These are phyloP conservation scores for Hypocrella siamensis DNA, from an alignment of 2,329 filamentous ascomycete species.

Conservation along the genomic window DNA sequence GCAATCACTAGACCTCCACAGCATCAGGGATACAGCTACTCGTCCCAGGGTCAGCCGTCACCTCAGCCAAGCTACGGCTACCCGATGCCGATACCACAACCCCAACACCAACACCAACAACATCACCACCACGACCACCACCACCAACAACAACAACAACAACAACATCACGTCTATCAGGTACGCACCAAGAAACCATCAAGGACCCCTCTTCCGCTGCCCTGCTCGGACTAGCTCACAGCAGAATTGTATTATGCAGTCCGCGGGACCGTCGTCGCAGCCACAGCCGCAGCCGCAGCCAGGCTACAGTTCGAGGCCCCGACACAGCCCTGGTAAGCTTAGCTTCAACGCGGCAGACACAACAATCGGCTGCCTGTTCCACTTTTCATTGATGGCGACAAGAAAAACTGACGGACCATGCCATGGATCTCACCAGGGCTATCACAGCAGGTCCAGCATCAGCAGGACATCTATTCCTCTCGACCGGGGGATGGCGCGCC, in stretches of 20 bases:
- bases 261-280: constrained; percentile 18
- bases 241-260: constrained; percentile 4
- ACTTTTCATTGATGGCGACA: background rate
- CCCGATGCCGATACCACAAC: constrained; percentile 11
- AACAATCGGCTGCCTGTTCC: background rate
- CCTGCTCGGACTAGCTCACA: constrained; percentile 2
- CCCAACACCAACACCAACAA: constrained; percentile 15
- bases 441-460: no score
- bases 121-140: constrained; percentile 6
- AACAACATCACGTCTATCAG: constrained; percentile 25
- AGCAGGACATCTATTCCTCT: constrained; percentile 4
- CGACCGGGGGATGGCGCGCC: constrained; percentile 26
- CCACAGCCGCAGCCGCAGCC: constrained; percentile 21
- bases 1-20: constrained; percentile 1
- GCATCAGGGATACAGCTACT: constrained; percentile 19
- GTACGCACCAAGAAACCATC: no score
- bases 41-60: constrained; percentile 28
- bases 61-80: constrained; percentile 33
- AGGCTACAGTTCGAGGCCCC: constrained; percentile 31
- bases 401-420: background rate
- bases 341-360: no score
- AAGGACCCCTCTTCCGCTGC: no score
- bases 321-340: constrained; percentile 18
- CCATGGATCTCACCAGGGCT: constrained; percentile 7
- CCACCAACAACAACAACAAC: constrained; percentile 17